Conservation (phyloP, 2,329 filamentous ascomycete species). For the Colletotrichum sp. region DNA sequence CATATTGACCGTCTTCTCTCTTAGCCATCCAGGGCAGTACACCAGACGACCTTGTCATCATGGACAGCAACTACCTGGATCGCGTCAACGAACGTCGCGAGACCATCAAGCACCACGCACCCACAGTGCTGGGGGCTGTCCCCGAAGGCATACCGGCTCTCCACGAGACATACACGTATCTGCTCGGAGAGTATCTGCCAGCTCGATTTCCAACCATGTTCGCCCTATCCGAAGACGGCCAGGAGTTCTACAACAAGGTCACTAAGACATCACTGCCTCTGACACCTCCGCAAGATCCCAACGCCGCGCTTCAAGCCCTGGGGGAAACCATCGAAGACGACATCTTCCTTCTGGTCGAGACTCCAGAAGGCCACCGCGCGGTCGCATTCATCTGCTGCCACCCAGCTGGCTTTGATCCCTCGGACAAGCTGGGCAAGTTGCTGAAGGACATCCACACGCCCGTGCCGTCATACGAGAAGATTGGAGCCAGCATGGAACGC, state of each 20-base stretch:
- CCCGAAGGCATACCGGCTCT: constrained; percentile 46
- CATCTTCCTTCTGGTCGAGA: constrained; percentile 53
- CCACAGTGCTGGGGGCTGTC: constrained; percentile 46
- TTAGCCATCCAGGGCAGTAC: constrained; percentile 46
- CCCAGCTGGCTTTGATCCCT: constrained; percentile 57
- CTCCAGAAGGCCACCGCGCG: constrained; percentile 43
- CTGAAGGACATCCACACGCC: constrained; percentile 55
- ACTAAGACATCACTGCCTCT: constrained; percentile 37
- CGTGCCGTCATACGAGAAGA: constrained; percentile 60
- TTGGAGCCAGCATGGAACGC: constrained; percentile 59
- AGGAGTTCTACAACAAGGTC: constrained; percentile 42
- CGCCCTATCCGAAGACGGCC: constrained; percentile 33
- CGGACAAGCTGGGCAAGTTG: constrained; percentile 51
- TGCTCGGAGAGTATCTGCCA: constrained; percentile 53
- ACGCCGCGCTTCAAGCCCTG: constrained; percentile 42
- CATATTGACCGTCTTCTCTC: background rate
- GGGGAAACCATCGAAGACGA: constrained; percentile 62
- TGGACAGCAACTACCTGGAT: constrained; percentile 55
- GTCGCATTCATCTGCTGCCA: constrained; percentile 58
- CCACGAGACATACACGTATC: constrained; percentile 52
- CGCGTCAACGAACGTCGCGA: constrained; percentile 44
- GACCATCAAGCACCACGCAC: constrained; percentile 42
- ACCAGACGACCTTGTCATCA: constrained; percentile 55
- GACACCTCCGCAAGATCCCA: constrained; percentile 29
- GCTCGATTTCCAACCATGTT: constrained; percentile 55